Evolutionary conservation across 371 early-diverging fungal genomes (phyloP), one percentile per base, ranked within the genome.

Genomic region (Sporodiniella umbellata): DNA sequence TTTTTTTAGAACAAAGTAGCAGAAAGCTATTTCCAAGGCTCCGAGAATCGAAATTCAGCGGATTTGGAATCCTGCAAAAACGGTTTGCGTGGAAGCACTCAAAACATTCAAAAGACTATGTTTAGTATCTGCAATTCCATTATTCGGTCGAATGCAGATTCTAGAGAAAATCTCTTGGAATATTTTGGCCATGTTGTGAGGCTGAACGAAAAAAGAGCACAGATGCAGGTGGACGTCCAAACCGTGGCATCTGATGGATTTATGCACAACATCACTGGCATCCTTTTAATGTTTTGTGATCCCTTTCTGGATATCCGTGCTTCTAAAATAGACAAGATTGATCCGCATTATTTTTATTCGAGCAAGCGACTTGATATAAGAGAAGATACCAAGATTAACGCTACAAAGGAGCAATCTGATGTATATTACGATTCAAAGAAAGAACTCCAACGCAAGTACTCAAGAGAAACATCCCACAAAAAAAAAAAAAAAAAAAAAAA

Each of bases 191-290:
- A 74, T 17, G 69, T 85, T 0, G 51, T 92, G 33, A 57, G 65
- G 12, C 55, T 81, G 44, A 97, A 96, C 40, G 78, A 79, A 33
- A 81, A 80, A 39, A 85, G 96, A 33, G 89, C 87, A 0, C 86
- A 88, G 26, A 86, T 95, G 85, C 93, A 90, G 68, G 84, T 93
- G 10, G 92, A 97, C 55, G 67, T 66, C 14, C 58, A 77, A 0
- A 79, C 78, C 3, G 90, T 94, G 0, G 87, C 92, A 1, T 79
- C 89, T 10, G 93, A 95, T 65, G 95, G 96, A 12, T 92, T 95
- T 65, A 80, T 94, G 64, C 84, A 81, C 50, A 95, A 93, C 53
- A 65, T 93, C 23, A 69, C 83, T 4, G 72, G 70, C 15, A 73
- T 88, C 3, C 64, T 88, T 51, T 71, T 94, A 24, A 60, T 60